Evolutionary conservation across 2,329 filamentous ascomycete species (phyloP).

Genomic region (Aspergillus sp.): DNA sequence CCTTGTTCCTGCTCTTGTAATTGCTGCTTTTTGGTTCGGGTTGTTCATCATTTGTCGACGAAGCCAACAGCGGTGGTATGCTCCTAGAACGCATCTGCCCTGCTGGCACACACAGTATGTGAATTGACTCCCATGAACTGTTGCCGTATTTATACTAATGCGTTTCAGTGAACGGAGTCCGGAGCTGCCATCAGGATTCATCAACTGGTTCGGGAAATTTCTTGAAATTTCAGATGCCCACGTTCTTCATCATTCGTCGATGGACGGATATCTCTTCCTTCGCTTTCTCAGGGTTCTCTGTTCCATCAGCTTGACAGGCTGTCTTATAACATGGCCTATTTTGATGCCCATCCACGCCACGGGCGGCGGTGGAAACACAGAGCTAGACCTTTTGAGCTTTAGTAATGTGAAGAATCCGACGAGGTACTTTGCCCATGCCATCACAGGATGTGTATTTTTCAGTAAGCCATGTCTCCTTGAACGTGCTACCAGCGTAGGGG

Average conservation of each 20-base stretch:
- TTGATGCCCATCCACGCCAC: conserved; percentile 82
- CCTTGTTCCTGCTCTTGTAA: conserved; percentile 39
- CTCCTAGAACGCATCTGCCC: conserved; percentile 36
- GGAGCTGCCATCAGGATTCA: conserved; percentile 37
- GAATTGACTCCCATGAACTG: neutral
- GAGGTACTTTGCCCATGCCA: conserved; percentile 69
- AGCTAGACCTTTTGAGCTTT: conserved; percentile 74
- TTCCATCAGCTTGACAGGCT: conserved; percentile 72
- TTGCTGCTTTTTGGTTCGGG: conserved; percentile 37
- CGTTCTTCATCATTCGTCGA: conserved; percentile 79
- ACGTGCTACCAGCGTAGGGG: too few species aligned
- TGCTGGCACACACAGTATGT: conserved; percentile 34
- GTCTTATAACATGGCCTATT: conserved; percentile 76
- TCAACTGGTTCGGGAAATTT: conserved; percentile 50
- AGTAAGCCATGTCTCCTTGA: conserved; percentile 30
- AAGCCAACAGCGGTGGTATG: conserved; percentile 40
- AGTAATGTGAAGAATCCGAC: conserved; percentile 60
- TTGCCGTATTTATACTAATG: neutral
- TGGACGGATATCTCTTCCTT: conserved; percentile 87
- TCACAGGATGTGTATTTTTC: conserved; percentile 72
- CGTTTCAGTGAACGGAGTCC: conserved; percentile 40
- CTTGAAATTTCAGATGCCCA: conserved; percentile 59
- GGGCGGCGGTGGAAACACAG: conserved; percentile 56
- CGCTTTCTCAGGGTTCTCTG: conserved; percentile 75
- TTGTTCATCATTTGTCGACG: conserved; percentile 41